Conservation (phyloP, 2,329 filamentous ascomycete species). For the Akanthomyces muscarius region DNA sequence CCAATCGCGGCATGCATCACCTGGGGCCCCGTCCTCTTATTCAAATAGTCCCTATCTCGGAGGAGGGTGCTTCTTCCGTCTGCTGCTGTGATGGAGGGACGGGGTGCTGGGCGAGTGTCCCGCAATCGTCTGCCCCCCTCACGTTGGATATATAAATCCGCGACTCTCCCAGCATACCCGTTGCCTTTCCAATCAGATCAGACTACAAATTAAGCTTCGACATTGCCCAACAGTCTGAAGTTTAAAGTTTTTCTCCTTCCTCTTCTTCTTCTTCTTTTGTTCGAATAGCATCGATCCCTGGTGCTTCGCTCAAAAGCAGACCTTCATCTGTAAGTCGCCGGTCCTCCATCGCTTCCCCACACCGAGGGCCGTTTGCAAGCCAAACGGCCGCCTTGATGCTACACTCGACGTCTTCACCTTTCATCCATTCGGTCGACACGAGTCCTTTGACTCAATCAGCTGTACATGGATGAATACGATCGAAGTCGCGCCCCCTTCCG, state of each 20-base stretch:
- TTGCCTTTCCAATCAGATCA: background rate
- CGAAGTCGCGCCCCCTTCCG: background rate
- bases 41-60: constrained; percentile 10
- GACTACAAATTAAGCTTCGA: background rate
- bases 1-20: constrained; percentile 12
- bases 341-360: background rate
- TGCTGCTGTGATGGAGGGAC: constrained; percentile 1
- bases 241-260: background rate
- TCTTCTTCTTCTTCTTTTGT: background rate
- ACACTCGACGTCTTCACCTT: background rate
- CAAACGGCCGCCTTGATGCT: constrained; percentile 1
- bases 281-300: background rate
- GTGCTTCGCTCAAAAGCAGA: background rate
- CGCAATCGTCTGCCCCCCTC: background rate
- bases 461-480: background rate
- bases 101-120: constrained; percentile 4
- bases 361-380: constrained; percentile 10
- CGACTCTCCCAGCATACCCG: background rate
- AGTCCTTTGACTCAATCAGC: background rate
- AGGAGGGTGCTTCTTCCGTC: background rate
- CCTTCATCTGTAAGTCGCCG: constrained; percentile 7
- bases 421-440: background rate
- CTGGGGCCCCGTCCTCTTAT: background rate
- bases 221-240: background rate
- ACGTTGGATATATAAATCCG: constrained; percentile 9